These are phyloP conservation scores for Candida albicans DNA, from an alignment of 1,139 yeast genomes.

Conservation along the genomic window DNA sequence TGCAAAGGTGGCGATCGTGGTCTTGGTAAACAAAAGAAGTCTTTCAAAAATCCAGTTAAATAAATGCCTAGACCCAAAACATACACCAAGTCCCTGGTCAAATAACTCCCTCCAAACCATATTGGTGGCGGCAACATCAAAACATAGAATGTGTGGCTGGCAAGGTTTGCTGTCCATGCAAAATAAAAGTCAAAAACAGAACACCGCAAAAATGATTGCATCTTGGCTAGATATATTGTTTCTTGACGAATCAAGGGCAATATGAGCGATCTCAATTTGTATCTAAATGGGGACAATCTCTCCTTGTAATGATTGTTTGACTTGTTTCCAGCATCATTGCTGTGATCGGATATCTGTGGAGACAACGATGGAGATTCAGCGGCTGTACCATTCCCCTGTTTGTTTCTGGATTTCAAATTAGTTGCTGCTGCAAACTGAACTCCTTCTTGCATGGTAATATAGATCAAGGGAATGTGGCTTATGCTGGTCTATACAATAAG, in stretches of 20 bases:
- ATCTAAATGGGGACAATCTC: slow-evolving; percentile 60
- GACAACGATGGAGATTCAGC: background rate
- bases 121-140: slow-evolving; percentile 80
- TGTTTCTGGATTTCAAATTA: background rate
- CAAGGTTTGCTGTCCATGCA: slow-evolving; percentile 86
- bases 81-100: slow-evolving; percentile 70
- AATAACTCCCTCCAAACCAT: slow-evolving; percentile 71
- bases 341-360: slow-evolving; percentile 8
- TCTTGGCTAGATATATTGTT: slow-evolving; percentile 55
- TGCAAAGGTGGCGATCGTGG: slow-evolving; percentile 92
- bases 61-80: slow-evolving; percentile 86
- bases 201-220: slow-evolving; percentile 56
- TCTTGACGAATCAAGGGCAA: slow-evolving; percentile 67
- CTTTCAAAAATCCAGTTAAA: slow-evolving; percentile 75
- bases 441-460: background rate
- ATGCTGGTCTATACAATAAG: background rate
- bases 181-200: slow-evolving; percentile 70
- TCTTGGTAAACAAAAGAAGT: slow-evolving; percentile 84
- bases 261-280: slow-evolving; percentile 52
- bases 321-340: slow-evolving; percentile 69
- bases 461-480: background rate
- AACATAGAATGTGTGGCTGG: slow-evolving; percentile 92
- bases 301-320: slow-evolving; percentile 63
- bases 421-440: background rate
- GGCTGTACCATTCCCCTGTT: background rate